Evolutionary conservation across 352 stramenopile genomes (phyloP), one percentile per base, ranked within the genome.

Genomic region (Phytophthora hibernalis): DNA sequence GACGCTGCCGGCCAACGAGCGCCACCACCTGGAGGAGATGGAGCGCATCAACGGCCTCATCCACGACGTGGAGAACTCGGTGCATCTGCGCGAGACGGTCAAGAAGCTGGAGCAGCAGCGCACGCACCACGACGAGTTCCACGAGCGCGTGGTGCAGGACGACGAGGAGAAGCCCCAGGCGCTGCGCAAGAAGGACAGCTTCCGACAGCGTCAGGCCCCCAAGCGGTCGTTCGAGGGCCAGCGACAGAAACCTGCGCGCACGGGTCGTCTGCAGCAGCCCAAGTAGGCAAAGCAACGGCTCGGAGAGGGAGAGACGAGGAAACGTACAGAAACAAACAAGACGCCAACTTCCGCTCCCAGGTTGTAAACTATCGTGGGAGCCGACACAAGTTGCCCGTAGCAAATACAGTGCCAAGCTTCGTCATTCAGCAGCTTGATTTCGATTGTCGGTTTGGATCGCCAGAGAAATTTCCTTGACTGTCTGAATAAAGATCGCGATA

Each of bases 41-140:
- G 81, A 93, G 43, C 81, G 79, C 48, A 72, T 91, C 49, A 93
- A 93, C 58, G 26, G 72, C 45, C 79, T 93, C 35, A 90, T 93
- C 66, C 70, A 84, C 31, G 82, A 91, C 42, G 76, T 93, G 21
- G 84, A 93, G 69, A 86, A 88, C 55, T 69, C 80, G 24, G 75
- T 85, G 37, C 79, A 91, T 50, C 60, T 91, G 54, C 80, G 61
- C 38, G 75, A 90, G 70, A 81, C 81, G 9, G 72, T 93, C 53
- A 76, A 79, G 64, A 71, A 77, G 54, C 61, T 91, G 7, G 75
- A 93, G 66, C 77, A 87, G 51, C 71, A 88, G 49, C 82, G 82
- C 42, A 62, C 70, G 40, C 82, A 91, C 69, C 73, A 81, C 54
- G 78, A 89, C 4, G 82, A 91, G 51, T 91, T 73, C 72, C 82